Conservation (phyloP, 345 rosid genomes). For the Acer campestre region DNA sequence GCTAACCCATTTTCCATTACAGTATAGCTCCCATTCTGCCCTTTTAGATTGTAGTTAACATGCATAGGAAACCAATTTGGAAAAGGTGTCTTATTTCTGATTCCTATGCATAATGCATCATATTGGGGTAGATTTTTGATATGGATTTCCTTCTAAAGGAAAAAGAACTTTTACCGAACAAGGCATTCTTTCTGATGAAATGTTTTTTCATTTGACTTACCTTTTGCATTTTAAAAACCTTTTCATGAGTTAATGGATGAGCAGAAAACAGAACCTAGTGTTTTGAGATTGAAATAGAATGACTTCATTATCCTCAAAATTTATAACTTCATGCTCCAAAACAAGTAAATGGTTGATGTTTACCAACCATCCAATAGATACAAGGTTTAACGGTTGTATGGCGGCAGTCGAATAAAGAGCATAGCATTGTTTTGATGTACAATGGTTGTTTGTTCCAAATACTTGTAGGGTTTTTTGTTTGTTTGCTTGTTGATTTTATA, state of each 20-base stretch:
- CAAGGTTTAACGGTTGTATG: not conserved
- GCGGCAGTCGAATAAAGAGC: not conserved
- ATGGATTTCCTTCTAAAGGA: not conserved
- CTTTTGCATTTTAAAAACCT: not conserved
- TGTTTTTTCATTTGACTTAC: not conserved
- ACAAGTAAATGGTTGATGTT: not conserved
- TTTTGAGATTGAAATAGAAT: not conserved
- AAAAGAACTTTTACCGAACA: not conserved
- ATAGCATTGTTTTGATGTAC: not conserved
- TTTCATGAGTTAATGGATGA: not conserved
- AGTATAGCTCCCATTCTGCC: not conserved
- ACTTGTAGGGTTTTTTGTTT: not conserved
- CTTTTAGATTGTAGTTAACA: not conserved
- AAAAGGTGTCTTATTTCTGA: not conserved
- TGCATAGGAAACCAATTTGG: not conserved
- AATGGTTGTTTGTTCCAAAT: not conserved
- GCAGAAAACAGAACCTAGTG: not conserved
- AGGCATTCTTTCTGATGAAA: not conserved
- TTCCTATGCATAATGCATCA: not conserved
- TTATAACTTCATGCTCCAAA: not conserved
- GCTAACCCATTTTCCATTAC: not conserved
- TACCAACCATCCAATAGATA: not conserved
- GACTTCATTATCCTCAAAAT: not conserved
- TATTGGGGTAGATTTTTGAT: not conserved
- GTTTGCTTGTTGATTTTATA: not conserved